Evolutionary conservation across 345 rosid genomes (phyloP).

Genomic region (Eucalyptus grandis): DNA sequence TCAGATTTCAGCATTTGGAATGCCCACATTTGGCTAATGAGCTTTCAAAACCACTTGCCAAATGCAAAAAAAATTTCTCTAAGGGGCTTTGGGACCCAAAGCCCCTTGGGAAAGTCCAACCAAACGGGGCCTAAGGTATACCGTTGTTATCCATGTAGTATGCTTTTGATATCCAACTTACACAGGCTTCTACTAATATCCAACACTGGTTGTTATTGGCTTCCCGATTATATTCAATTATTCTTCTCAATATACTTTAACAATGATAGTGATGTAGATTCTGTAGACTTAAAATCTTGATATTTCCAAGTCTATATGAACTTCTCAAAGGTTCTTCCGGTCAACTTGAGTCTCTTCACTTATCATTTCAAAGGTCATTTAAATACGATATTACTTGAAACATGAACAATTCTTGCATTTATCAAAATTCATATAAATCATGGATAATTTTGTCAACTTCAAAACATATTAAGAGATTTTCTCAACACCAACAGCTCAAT

Average conservation of each 20-base stretch:
- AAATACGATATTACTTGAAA: background rate
- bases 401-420: background rate
- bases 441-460: background rate
- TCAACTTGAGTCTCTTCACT: background rate
- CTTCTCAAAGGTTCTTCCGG: background rate
- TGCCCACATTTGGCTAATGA: no score
- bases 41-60: no score
- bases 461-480: background rate
- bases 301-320: background rate
- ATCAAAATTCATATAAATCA: background rate
- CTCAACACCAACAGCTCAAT: background rate
- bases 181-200: no score
- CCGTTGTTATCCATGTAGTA: background rate
- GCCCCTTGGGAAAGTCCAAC: no score
- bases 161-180: background rate
- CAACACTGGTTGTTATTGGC: background rate
- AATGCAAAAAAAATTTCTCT: no score
- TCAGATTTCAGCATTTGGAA: no score
- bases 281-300: background rate
- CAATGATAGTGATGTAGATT: background rate
- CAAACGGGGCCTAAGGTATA: no score
- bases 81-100: no score
- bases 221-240: background rate
- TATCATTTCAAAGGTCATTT: no score
- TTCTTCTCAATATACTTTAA: no score